Evolutionary conservation across 306 rosid species (phyloP).

Genomic region (Prunus padus): DNA sequence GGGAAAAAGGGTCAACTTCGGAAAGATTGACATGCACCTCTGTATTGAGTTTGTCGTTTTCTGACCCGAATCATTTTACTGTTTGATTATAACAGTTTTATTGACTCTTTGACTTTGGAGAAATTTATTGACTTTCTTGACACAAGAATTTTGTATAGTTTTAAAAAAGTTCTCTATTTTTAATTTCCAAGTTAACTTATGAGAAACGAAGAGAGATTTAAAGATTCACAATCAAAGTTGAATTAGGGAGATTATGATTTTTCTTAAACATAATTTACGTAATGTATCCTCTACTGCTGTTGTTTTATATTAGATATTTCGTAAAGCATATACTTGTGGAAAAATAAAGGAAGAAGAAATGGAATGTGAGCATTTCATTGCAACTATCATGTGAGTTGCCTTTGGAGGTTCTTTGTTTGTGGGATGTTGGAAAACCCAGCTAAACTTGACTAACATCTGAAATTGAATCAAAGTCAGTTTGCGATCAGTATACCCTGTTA

Average conservation of each 20-base stretch:
- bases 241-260: neutral
- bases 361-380: neutral
- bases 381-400: neutral
- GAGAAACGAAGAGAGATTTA: neutral
- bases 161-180: neutral
- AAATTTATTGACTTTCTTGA: neutral
- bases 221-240: neutral
- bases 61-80: neutral
- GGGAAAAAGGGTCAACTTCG: constrained; percentile 12
- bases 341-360: neutral
- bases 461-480: neutral
- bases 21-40: neutral
- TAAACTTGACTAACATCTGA: neutral
- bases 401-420: neutral
- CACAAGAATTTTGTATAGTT: neutral
- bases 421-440: neutral
- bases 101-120: neutral
- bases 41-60: neutral
- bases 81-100: neutral
- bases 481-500: neutral
- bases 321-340: neutral
- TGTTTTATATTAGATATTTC: neutral
- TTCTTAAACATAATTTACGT: neutral
- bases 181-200: neutral
- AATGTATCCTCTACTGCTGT: neutral